A percentile compares a stretch with the other conserved stretches of the same genome.
phyloP scores from a whole-genome alignment of 2,329 filamentous ascomycete genomes.

The Aspergillaceae sp. region DNA sequence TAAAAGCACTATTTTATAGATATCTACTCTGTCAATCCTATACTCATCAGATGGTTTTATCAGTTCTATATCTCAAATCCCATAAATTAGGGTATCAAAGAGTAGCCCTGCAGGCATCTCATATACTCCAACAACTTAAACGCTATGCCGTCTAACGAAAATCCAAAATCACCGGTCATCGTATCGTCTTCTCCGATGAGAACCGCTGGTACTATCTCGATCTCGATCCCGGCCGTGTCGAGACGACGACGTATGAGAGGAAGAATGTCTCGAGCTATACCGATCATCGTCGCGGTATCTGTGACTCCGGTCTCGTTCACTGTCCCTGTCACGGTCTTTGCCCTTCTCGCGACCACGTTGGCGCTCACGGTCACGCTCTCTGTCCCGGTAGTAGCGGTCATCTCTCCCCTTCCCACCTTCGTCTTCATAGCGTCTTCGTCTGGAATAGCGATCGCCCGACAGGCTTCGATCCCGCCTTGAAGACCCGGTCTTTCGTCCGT shows the following conservation, averaged over 20 bases:
- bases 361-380: constrained; percentile 16
- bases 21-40: no score
- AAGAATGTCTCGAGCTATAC: constrained; percentile 27
- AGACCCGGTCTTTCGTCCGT: constrained; percentile 30
- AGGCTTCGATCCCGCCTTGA: constrained; percentile 31
- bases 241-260: constrained; percentile 22
- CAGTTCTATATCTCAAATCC: no score
- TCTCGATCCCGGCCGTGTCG: constrained; percentile 22
- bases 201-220: constrained; percentile 21
- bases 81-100: background rate
- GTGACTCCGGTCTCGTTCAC: constrained; percentile 23
- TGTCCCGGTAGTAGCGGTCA: constrained; percentile 28
- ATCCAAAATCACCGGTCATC: constrained; percentile 13
- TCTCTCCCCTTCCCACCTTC: constrained; percentile 23
- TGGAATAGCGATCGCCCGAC: constrained; percentile 27
- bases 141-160: no score
- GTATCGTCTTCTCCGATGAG: constrained; percentile 21
- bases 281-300: constrained; percentile 24
- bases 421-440: constrained; percentile 32
- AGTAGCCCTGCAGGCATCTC: no score
- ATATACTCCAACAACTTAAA: no score
- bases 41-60: no score
- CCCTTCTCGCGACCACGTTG: constrained; percentile 16
- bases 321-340: constrained; percentile 18
- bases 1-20: constrained; percentile 6